Conservation (phyloP, 768 basidiomycete genomes). For the Macrolepiota fuliginosa region DNA sequence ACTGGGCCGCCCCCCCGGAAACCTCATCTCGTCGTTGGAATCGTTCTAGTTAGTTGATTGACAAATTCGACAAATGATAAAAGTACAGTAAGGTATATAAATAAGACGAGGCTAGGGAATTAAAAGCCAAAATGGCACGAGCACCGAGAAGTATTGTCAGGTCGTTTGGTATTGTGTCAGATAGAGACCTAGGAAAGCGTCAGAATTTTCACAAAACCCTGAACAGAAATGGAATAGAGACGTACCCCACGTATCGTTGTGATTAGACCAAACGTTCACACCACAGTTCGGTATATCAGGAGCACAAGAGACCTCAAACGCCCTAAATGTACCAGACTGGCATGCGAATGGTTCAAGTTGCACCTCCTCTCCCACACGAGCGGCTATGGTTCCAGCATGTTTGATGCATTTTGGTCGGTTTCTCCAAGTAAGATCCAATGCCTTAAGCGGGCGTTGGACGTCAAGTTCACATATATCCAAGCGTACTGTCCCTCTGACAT, state of each 20-base stretch:
- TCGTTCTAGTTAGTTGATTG: no score
- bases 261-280: constrained; percentile 28
- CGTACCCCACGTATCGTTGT: constrained; percentile 28
- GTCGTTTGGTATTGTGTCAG: constrained; percentile 25
- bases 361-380: constrained; percentile 23
- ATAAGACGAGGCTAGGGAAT: neutral
- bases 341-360: constrained; percentile 21
- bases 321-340: constrained; percentile 24
- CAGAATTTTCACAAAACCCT: neutral
- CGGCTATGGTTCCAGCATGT: constrained; percentile 18
- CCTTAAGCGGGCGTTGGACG: constrained; percentile 21
- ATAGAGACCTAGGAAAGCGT: constrained; percentile 20
- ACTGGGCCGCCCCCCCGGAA: no score
- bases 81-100: no score
- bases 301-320: constrained; percentile 25
- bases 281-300: constrained; percentile 19
- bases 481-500: constrained; percentile 15
- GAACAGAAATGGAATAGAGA: neutral
- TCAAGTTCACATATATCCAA: constrained; percentile 25
- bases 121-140: no score
- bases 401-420: constrained; percentile 20
- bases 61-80: no score
- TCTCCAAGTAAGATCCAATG: constrained; percentile 20
- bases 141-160: neutral
- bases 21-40: no score